phyloP scores from a whole-genome alignment of 2,329 filamentous ascomycete genomes.

The Diaporthe nobilis region DNA sequence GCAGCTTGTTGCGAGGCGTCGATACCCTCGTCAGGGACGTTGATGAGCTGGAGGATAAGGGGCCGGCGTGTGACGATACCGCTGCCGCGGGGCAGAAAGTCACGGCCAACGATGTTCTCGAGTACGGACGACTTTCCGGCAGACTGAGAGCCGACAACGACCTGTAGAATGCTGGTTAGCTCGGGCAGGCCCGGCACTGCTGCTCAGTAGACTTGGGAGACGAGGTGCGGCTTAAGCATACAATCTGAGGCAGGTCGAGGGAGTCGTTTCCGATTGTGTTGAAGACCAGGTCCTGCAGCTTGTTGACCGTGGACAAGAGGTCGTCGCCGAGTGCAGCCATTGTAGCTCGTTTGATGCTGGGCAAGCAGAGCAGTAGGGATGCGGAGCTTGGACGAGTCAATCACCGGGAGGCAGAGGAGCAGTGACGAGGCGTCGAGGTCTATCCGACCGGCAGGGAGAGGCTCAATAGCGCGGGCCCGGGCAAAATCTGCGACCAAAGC shows the following conservation, averaged over 20 bases:
- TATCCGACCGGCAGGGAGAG: conserved; percentile 20
- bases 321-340: conserved; percentile 98
- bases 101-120: conserved; percentile 97
- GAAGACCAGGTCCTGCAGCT: conserved; percentile 98
- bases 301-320: conserved; percentile 95
- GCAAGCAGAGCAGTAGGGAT: conserved; percentile 19
- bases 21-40: conserved; percentile 84
- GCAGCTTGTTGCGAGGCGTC: conserved; percentile 55
- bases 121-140: conserved; percentile 98
- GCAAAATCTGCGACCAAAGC: conserved; percentile 40
- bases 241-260: conserved; percentile 96
- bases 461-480: conserved; percentile 34
- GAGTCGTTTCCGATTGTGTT: conserved; percentile 99
- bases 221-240: conserved; percentile 62
- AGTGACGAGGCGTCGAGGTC: conserved; percentile 12
- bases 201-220: conserved; percentile 30
- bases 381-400: conserved; percentile 32
- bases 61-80: conserved; percentile 96
- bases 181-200: conserved; percentile 40
- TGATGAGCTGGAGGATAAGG: conserved; percentile 97
- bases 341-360: conserved; percentile 45
- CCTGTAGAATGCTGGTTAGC: conserved; percentile 66
- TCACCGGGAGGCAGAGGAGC: conserved; percentile 24
- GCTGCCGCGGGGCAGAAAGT: conserved; percentile 95
- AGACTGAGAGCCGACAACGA: conserved; percentile 98